Conservation (phyloP, 1,284 basidiomycete species). For the Malassezia sp. region DNA sequence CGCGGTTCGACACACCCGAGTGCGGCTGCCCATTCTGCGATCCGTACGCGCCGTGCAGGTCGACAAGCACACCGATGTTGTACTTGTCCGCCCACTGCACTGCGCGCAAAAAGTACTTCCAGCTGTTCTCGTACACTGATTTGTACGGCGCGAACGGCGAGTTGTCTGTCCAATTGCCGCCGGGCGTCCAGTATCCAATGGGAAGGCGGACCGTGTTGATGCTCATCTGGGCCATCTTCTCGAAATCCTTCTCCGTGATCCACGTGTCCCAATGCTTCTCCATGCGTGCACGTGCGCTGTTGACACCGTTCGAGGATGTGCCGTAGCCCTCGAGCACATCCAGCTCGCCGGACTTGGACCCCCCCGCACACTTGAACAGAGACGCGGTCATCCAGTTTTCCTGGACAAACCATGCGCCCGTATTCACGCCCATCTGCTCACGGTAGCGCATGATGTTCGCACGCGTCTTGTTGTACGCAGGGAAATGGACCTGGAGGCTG, state of each 20-base stretch:
- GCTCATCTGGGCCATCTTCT: constrained; percentile 38
- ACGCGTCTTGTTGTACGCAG: constrained; percentile 33
- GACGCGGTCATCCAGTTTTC: constrained; percentile 68
- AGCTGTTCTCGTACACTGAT: constrained; percentile 58
- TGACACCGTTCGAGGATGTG: constrained; percentile 52
- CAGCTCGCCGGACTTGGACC: constrained; percentile 51
- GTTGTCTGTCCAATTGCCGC: constrained; percentile 48
- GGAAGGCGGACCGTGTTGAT: constrained; percentile 47
- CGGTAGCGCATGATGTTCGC: constrained; percentile 40
- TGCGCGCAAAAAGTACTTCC: constrained; percentile 54
- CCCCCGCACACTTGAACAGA: constrained; percentile 57
- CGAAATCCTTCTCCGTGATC: constrained; percentile 53
- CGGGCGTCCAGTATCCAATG: constrained; percentile 46
- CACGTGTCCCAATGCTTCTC: constrained; percentile 71
- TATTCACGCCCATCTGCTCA: constrained; percentile 37
- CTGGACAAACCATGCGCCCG: constrained; percentile 54
- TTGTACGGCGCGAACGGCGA: constrained; percentile 56
- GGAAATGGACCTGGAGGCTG: constrained; percentile 28
- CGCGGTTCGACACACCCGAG: constrained; percentile 57
- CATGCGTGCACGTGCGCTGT: constrained; percentile 50
- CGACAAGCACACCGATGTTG: constrained; percentile 63
- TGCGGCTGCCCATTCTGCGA: constrained; percentile 58
- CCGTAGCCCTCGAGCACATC: constrained; percentile 50
- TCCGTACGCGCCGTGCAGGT: constrained; percentile 63
- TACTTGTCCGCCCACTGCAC: constrained; percentile 59